Evolutionary conservation across 129 eudicot genomes (phyloP).

Genomic region (Pulicaria dysenterica): DNA sequence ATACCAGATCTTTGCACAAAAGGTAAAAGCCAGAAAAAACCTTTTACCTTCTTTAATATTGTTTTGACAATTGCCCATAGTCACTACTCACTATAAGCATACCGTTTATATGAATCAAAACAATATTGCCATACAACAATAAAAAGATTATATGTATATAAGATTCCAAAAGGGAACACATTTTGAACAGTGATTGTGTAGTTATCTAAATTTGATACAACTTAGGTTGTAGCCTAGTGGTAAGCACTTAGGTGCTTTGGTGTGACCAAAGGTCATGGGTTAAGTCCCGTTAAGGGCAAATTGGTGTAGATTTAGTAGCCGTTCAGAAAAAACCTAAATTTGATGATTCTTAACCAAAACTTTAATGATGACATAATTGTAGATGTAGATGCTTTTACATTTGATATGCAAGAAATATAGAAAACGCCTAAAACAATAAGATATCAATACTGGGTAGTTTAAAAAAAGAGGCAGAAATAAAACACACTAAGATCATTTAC

Average conservation of each 20-base stretch:
- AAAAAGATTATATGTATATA: neutral
- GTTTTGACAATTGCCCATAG: neutral
- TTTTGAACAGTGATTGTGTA: neutral
- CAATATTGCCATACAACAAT: neutral
- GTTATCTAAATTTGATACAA: constrained; percentile 14
- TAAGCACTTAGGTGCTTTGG: too few relatives aligned
- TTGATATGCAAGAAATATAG: too few relatives aligned
- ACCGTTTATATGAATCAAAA: neutral
- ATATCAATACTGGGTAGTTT: too few relatives aligned
- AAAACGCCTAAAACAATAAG: too few relatives aligned
- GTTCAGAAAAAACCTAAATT: too few relatives aligned
- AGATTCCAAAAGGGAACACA: neutral
- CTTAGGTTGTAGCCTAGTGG: too few relatives aligned
- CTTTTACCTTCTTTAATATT: neutral
- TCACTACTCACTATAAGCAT: neutral
- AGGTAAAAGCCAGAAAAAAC: constrained; percentile 1
- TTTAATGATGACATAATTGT: too few relatives aligned
- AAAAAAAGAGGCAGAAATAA: too few relatives aligned
- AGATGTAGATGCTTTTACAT: too few relatives aligned
- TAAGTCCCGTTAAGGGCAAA: neutral
- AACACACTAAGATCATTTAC: too few relatives aligned
- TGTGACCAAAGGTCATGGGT: too few relatives aligned
- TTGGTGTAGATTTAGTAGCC: constrained; percentile 7
- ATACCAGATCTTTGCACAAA: neutral
- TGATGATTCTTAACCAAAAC: too few relatives aligned